Evolutionary conservation across 2,329 filamentous ascomycete species (phyloP), one percentile per base, ranked within the genome.

Genomic region (Aspergillus quadrilineatus): DNA sequence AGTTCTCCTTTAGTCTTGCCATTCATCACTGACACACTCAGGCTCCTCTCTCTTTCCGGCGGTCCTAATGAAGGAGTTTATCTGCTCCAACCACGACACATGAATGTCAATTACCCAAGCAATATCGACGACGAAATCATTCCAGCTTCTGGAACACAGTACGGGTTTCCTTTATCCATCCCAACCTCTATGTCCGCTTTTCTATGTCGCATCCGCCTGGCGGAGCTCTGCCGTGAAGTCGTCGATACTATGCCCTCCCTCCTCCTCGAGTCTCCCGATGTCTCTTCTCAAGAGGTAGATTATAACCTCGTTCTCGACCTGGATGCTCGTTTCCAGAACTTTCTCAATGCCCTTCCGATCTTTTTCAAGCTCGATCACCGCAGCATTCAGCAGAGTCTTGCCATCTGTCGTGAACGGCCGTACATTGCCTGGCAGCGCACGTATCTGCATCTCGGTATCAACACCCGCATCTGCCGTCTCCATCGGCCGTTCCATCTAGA

Each of bases 81-180:
- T 44, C 56, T 54, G 2, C 60, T 63, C 8, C 64, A 67, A 12
- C 58, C 61, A 6, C 61, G 58, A 39, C 62, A 68, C 6, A 67
- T 65, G 63, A 62, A 58, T 12, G 63, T 66, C 0, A 54, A 64
- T 14, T 46, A 60, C 17, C 61, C 62, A 6, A 64, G 55, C 32
- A 62, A 65, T 32, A 56, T 57, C 12, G 64, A 68, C 17, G 63
- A 67, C 36, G 61, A 63, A 29, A 45, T 51, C 6, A 61, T 68
- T 22, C 56, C 57, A 0, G 15, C 49, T 7, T 36, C 39, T 6
- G 49, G 26, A 1, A 7, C 37, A 34, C 8, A 7, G 4, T 2
- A 39, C 2, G 14, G n/a, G 3, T 43, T 12, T 2, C 53, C 50
- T 4, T 10, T 39, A 4, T 17, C 39, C 0, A 15, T 44, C 2